phyloP scores from a whole-genome alignment of 2,329 filamentous ascomycete genomes.

The Fusarium sp. region DNA sequence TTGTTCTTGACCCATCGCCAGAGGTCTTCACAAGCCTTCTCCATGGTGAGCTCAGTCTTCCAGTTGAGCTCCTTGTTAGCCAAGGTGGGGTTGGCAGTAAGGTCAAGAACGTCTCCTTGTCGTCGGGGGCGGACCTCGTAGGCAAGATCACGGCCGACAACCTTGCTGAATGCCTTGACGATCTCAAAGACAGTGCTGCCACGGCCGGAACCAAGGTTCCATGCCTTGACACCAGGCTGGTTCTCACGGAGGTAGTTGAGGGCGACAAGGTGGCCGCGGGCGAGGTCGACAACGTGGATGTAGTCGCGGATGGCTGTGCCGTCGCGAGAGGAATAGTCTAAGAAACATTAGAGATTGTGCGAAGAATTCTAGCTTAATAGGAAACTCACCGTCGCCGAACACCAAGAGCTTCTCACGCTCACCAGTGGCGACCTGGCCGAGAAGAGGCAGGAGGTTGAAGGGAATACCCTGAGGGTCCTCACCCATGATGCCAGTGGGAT shows the following conservation, averaged over 20 bases:
- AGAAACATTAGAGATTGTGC: slow-evolving; percentile 36
- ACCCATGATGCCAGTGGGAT: slow-evolving; percentile 96
- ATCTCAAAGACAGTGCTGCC: slow-evolving; percentile 98
- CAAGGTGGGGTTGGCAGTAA: slow-evolving; percentile 89
- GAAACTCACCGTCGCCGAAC: slow-evolving; percentile 84
- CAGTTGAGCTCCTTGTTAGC: slow-evolving; percentile 92
- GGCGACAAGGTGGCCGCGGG: slow-evolving; percentile 86
- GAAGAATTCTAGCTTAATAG: not conserved
- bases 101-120: slow-evolving; percentile 90
- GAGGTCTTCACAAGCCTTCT: slow-evolving; percentile 92
- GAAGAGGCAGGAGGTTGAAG: slow-evolving; percentile 93
- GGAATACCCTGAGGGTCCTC: slow-evolving; percentile 97
- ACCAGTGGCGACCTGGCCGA: slow-evolving; percentile 96
- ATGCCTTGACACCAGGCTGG: slow-evolving; percentile 90
- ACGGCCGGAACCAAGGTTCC: slow-evolving; percentile 95
- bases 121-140: slow-evolving; percentile 89
- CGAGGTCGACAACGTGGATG: slow-evolving; percentile 94
- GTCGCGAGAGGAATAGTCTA: slow-evolving; percentile 91
- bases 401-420: slow-evolving; percentile 94
- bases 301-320: slow-evolving; percentile 97
- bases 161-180: slow-evolving; percentile 90
- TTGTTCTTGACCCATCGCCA: slow-evolving; percentile 99
- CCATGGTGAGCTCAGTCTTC: slow-evolving; percentile 91
- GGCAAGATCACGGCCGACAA: slow-evolving; percentile 85
- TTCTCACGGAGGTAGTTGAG: slow-evolving; percentile 89